A percentile compares a stretch with the other conserved stretches of the same genome.
Conservation (phyloP, 306 rosid genomes). For the Leucaena leucocephala region DNA sequence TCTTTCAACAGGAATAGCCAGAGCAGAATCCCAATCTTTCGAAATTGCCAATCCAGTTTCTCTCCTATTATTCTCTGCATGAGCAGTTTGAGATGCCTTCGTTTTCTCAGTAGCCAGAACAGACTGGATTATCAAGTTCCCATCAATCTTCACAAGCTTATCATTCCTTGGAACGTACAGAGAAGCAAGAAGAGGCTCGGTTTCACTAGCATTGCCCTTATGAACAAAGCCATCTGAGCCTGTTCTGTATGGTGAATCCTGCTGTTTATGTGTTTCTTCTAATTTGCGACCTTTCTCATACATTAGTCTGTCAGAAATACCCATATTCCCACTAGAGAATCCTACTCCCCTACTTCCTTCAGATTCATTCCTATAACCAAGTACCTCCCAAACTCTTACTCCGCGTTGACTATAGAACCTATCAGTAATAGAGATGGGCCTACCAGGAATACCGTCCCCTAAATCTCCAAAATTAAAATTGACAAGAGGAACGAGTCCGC, state of each 20-base stretch:
- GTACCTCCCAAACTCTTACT: conserved; percentile 61
- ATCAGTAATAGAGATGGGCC: conserved; percentile 40
- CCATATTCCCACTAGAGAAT: conserved; percentile 39
- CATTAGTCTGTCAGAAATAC: conserved; percentile 40
- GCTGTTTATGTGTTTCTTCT: conserved; percentile 41
- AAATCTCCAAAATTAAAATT: conserved; percentile 63
- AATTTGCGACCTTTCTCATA: conserved; percentile 46
- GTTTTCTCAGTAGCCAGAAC: conserved; percentile 71
- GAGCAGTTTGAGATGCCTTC: conserved; percentile 46
- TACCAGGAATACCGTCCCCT: conserved; percentile 48
- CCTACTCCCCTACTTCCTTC: conserved; percentile 45
- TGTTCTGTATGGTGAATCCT: conserved; percentile 17
- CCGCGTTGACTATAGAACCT: conserved; percentile 49
- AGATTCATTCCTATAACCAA: conserved; percentile 54
- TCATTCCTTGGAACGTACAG: conserved; percentile 75
- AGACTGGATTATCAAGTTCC: conserved; percentile 71
- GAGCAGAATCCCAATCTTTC: conserved; percentile 49
- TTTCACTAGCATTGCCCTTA: conserved; percentile 63
- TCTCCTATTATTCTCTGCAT: conserved; percentile 34
- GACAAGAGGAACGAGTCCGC: conserved; percentile 73
- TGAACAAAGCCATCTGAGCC: conserved; percentile 44
- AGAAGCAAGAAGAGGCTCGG: conserved; percentile 71
- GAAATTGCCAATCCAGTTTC: conserved; percentile 53
- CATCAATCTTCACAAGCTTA: conserved; percentile 73
- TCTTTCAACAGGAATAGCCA: conserved; percentile 53